A percentile compares a stretch with the other conserved stretches of the same genome.
phyloP scores from a whole-genome alignment of 176 grass and related monocot genomes.

The Pontederia crassipes region DNA sequence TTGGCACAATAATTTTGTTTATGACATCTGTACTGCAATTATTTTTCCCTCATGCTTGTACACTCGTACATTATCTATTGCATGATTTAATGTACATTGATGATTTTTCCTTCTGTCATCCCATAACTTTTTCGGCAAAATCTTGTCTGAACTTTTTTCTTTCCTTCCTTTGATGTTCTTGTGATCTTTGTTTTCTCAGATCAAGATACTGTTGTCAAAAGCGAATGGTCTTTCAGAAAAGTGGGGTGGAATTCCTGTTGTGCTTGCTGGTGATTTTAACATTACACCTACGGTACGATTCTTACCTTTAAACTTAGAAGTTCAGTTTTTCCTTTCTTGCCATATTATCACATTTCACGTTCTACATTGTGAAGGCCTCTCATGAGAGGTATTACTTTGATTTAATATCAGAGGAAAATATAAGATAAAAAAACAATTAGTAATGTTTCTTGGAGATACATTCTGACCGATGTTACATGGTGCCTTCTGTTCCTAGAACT shows the following conservation, averaged over 20 bases:
- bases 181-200: slow-evolving; percentile 32
- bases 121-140: too few species aligned
- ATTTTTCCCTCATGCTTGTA: too few species aligned
- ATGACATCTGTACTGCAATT: too few species aligned
- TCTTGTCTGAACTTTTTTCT: background rate
- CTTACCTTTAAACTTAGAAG: slow-evolving; percentile 10
- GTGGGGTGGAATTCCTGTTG: slow-evolving; percentile 70
- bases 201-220: slow-evolving; percentile 54
- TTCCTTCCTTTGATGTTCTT: slow-evolving; percentile 1
- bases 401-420: too few species aligned
- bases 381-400: too few species aligned
- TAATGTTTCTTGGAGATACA: too few species aligned
- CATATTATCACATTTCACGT: slow-evolving; percentile 15
- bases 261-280: slow-evolving; percentile 98
- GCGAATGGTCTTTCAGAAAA: slow-evolving; percentile 65
- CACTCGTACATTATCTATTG: background rate
- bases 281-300: slow-evolving; percentile 60
- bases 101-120: background rate
- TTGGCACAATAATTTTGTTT: too few species aligned
- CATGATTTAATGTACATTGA: background rate
- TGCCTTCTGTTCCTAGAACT: too few species aligned
- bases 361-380: background rate
- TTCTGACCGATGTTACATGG: too few species aligned
- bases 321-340: background rate
- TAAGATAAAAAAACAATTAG: too few species aligned